These are phyloP conservation scores for Echium plantagineum DNA, from an alignment of 257 asterid genomes.

Conservation along the genomic window DNA sequence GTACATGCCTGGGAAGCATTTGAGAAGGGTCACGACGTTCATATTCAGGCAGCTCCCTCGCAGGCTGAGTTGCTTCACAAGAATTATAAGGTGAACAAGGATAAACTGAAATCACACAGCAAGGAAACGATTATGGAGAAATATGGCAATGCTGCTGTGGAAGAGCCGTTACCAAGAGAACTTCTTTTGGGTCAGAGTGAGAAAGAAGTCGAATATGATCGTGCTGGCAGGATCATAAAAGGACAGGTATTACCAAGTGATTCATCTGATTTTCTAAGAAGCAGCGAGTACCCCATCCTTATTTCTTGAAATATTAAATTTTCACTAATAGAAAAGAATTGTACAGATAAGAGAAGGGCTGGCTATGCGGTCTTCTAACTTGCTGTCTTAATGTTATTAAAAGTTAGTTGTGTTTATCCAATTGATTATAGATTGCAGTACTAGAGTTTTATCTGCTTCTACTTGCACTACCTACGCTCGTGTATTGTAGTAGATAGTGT, in stretches of 20 bases:
- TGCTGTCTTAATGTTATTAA: too few relatives aligned
- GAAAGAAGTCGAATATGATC: constrained; percentile 79
- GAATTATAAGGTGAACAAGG: constrained; percentile 68
- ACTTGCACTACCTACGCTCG: background rate
- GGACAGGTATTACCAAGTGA: constrained; percentile 60
- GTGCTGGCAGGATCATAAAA: constrained; percentile 87
- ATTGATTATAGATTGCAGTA: too few relatives aligned
- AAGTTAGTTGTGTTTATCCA: too few relatives aligned
- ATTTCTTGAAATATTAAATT: background rate
- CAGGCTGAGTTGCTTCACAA: constrained; percentile 89
- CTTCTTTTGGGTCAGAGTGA: constrained; percentile 90
- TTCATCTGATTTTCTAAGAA: background rate
- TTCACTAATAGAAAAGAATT: background rate
- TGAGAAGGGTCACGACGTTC: constrained; percentile 94
- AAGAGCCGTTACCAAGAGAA: constrained; percentile 71
- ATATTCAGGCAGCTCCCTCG: constrained; percentile 98
- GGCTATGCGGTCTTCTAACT: too few relatives aligned
- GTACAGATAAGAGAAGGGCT: too few relatives aligned
- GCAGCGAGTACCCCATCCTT: background rate
- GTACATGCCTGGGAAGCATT: constrained; percentile 97
- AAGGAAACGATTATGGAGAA: constrained; percentile 80
- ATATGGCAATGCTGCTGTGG: constrained; percentile 94
- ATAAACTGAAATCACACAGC: constrained; percentile 64
- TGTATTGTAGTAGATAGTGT: too few relatives aligned
- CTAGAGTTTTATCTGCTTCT: background rate